A percentile compares a stretch with the other conserved stretches of the same genome.
Conservation (phyloP, 2,329 filamentous ascomycete genomes). For the Clarireedia sp. region DNA sequence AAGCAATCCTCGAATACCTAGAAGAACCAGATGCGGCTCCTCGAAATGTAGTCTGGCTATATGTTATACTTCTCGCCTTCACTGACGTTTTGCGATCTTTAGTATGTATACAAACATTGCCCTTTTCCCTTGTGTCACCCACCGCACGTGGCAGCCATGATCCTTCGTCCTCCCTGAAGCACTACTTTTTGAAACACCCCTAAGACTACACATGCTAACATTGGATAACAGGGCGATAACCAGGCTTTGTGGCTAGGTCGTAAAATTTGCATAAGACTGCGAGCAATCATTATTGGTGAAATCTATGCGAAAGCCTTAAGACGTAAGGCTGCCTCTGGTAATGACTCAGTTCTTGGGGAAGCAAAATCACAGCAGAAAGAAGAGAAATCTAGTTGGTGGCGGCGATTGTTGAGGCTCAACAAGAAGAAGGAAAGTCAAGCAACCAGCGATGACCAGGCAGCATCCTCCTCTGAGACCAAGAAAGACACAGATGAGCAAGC, state of each 20-base stretch:
- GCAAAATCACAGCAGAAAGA: slow-evolving; percentile 37
- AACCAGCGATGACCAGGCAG: slow-evolving; percentile 15
- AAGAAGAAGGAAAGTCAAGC: slow-evolving; percentile 33
- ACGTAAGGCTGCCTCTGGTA: slow-evolving; percentile 74
- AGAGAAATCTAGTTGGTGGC: slow-evolving; percentile 37
- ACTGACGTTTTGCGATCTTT: slow-evolving; percentile 76
- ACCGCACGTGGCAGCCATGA: too few species aligned
- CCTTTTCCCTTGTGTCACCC: too few species aligned
- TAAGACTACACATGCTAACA: background rate
- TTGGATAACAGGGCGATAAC: slow-evolving; percentile 47
- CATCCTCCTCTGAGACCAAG: slow-evolving; percentile 5
- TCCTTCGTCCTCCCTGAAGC: too few species aligned
- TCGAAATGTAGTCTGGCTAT: slow-evolving; percentile 87
- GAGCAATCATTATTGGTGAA: slow-evolving; percentile 92
- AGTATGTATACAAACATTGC: slow-evolving; percentile 23
- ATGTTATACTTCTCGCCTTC: slow-evolving; percentile 81
- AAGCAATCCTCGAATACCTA: slow-evolving; percentile 89
- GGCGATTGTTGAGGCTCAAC: slow-evolving; percentile 47
- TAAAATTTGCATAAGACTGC: slow-evolving; percentile 85
- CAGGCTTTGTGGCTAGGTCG: slow-evolving; percentile 89
- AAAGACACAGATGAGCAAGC: slow-evolving; percentile 61
- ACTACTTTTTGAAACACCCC: background rate
- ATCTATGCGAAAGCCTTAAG: slow-evolving; percentile 94
- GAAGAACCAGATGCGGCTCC: slow-evolving; percentile 71
- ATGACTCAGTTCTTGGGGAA: slow-evolving; percentile 63